Percentiles rank a stretch among this genome's conserved stretches.
These are phyloP conservation scores for Corymbia citriodora DNA, from an alignment of 441 rosid genomes.

Conservation along the genomic window DNA sequence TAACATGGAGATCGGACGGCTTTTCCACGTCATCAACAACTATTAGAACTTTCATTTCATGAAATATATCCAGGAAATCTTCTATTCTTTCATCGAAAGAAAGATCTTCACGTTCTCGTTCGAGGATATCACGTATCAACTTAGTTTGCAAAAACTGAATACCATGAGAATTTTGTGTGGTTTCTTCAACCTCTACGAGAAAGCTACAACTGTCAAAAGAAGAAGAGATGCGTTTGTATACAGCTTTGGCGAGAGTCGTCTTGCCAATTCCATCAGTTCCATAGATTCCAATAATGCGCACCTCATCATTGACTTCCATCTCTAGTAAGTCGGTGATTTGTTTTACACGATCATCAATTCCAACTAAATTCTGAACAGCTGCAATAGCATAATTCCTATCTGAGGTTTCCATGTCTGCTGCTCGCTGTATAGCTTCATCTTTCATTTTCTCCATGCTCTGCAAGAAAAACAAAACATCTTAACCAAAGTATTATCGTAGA, in stretches of 20 bases:
- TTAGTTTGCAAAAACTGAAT: background rate
- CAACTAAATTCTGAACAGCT: background rate
- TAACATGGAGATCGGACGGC: background rate
- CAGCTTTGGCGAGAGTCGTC: background rate
- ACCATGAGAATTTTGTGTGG: accelerated
- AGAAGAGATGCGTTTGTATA: background rate
- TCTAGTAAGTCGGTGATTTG: background rate
- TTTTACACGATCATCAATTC: background rate
- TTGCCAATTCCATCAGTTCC: background rate
- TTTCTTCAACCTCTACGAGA: background rate
- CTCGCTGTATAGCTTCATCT: accelerated
- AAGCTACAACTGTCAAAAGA: background rate
- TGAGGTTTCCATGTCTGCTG: background rate
- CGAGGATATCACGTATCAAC: background rate
- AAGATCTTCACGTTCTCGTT: background rate
- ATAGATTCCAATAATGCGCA: background rate
- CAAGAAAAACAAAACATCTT: background rate
- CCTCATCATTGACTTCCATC: background rate
- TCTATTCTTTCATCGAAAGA: background rate
- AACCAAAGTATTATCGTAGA: too few relatives aligned
- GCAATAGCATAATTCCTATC: background rate
- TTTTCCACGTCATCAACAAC: background rate
- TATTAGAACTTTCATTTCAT: background rate
- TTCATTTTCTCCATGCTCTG: background rate
- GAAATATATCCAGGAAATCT: background rate